Conservation (phyloP, 768 basidiomycete genomes). For the Porphyrellus cyaneotinctus region DNA sequence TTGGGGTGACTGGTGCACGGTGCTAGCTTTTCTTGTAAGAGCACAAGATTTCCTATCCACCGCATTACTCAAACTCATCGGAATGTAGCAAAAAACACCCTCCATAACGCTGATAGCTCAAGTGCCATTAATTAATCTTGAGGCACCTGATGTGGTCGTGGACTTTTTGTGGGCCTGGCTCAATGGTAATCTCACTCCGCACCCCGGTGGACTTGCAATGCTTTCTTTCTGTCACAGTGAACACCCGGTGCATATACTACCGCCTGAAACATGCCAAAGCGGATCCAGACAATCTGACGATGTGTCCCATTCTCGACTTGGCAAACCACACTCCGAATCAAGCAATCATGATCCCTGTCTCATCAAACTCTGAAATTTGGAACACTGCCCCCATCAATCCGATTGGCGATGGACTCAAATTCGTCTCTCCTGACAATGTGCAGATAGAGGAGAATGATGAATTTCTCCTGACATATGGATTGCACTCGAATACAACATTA, state of each 20-base stretch:
- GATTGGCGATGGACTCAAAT: conserved; percentile 45
- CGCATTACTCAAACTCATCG: not conserved
- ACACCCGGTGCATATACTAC: conserved; percentile 86
- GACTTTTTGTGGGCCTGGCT: conserved; percentile 90
- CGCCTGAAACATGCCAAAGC: conserved; percentile 46
- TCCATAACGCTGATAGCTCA: not conserved
- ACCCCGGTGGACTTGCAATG: conserved; percentile 2
- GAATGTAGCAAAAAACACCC: conserved; percentile 6
- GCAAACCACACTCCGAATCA: conserved; percentile 65
- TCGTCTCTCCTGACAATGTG: conserved; percentile 44
- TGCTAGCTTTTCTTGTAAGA: conserved; percentile 52
- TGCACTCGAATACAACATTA: conserved; percentile 70
- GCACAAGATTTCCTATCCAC: not conserved
- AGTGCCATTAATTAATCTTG: not conserved
- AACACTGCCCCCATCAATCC: conserved; percentile 33
- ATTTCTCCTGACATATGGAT: conserved; percentile 74
- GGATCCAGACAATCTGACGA: conserved; percentile 72
- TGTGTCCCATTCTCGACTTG: conserved; percentile 89
- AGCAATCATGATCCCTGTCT: conserved; percentile 42
- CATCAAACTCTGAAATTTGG: conserved; percentile 36
- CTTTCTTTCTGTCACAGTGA: conserved; percentile 49
- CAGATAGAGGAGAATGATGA: conserved; percentile 54
- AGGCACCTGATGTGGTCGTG: conserved; percentile 10
- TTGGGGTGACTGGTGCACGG: conserved; percentile 52
- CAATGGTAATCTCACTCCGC: conserved; percentile 51